A percentile compares a stretch with the other conserved stretches of the same genome.
These are phyloP conservation scores for Claviceps lovelessii DNA, from an alignment of 2,329 filamentous ascomycete species.

Conservation along the genomic window DNA sequence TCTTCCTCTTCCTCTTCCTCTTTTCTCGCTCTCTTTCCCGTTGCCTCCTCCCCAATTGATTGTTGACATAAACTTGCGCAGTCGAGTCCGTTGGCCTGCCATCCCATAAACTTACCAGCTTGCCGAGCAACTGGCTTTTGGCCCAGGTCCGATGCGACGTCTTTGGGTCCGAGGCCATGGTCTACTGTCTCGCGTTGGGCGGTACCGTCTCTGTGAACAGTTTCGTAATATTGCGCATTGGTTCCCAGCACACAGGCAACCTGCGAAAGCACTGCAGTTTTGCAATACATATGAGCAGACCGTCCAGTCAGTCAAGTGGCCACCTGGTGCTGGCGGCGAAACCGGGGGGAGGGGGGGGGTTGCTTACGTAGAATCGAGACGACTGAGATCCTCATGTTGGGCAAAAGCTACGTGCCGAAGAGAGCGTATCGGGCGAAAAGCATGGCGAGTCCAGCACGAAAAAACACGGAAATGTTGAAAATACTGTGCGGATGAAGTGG, in stretches of 20 bases:
- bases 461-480: not conserved
- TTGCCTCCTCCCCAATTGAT: too few species aligned
- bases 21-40: not conserved
- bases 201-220: conserved; percentile 16
- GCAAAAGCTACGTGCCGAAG: conserved; percentile 21
- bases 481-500: not conserved
- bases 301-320: not conserved
- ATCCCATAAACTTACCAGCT: conserved; percentile 20
- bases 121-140: conserved; percentile 16
- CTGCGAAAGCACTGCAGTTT: conserved; percentile 32
- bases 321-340: conserved; percentile 1
- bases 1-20: too few species aligned
- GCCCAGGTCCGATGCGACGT: conserved; percentile 16
- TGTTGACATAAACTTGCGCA: too few species aligned
- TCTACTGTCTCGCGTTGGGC: conserved; percentile 17
- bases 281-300: conserved; percentile 11
- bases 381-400: conserved; percentile 26
- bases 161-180: conserved; percentile 18
- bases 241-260: conserved; percentile 22
- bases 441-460: conserved; percentile 14
- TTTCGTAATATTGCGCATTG: conserved; percentile 24
- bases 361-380: conserved; percentile 30
- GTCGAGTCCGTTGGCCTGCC: not conserved
- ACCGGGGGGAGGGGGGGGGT: not conserved
- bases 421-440: conserved; percentile 10